Evolutionary conservation across 2,329 filamentous ascomycete genomes (phyloP).

Genomic region (Aaosphaeria arxii): DNA sequence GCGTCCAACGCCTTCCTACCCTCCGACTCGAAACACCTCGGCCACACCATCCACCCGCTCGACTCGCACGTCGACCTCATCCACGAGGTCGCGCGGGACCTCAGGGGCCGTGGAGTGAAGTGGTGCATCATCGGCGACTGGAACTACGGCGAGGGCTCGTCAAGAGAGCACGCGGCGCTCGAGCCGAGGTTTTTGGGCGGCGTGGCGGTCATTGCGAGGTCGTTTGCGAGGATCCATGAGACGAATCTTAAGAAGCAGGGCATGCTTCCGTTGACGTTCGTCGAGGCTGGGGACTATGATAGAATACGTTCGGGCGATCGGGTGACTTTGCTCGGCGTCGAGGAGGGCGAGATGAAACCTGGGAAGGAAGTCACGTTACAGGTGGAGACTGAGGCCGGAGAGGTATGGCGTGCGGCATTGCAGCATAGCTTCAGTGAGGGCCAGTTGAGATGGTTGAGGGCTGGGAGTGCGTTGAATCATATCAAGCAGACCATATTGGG

Average conservation of each 20-base stretch:
- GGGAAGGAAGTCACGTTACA: slow-evolving; percentile 28
- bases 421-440: slow-evolving; percentile 33
- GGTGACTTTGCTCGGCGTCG: slow-evolving; percentile 14
- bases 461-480: slow-evolving; percentile 37
- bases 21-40: slow-evolving; percentile 16
- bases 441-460: slow-evolving; percentile 32
- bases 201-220: slow-evolving; percentile 19
- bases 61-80: slow-evolving; percentile 13
- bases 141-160: slow-evolving; percentile 27
- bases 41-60: slow-evolving; percentile 21
- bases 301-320: slow-evolving; percentile 13
- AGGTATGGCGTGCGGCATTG: slow-evolving; percentile 24
- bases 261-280: slow-evolving; percentile 25
- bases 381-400: slow-evolving; percentile 19
- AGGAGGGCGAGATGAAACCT: slow-evolving; percentile 18
- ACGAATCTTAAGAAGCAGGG: slow-evolving; percentile 30
- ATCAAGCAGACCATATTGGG: slow-evolving; percentile 5
- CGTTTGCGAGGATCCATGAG: slow-evolving; percentile 27
- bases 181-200: slow-evolving; percentile 10
- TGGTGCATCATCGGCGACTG: slow-evolving; percentile 36
- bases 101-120: slow-evolving; percentile 13
- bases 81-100: slow-evolving; percentile 22
- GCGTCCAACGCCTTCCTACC: slow-evolving; percentile 29
- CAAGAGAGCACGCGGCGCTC: slow-evolving; percentile 24
- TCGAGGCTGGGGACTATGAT: slow-evolving; percentile 13